Percentiles rank a stretch among this genome's conserved stretches.
Evolutionary conservation across 2,329 filamentous ascomycete genomes (phyloP).

Genomic region (Aureobasidium leucospermi): DNA sequence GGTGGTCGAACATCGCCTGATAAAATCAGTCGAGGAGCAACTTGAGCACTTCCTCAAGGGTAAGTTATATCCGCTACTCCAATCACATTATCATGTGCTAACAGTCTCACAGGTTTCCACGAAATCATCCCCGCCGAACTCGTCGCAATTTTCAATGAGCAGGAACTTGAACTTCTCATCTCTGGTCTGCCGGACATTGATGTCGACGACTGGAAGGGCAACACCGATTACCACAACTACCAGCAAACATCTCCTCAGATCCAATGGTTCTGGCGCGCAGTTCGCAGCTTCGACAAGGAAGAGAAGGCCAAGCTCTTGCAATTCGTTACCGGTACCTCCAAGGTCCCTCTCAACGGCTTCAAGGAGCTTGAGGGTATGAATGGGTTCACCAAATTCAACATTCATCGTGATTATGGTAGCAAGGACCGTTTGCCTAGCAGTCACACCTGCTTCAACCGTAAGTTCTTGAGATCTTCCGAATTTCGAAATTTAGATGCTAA

Average conservation of each 20-base stretch:
- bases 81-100: background rate
- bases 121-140: constrained; percentile 94
- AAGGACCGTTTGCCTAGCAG: constrained; percentile 93
- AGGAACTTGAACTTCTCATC: constrained; percentile 92
- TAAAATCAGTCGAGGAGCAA: constrained; percentile 87
- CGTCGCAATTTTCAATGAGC: constrained; percentile 96
- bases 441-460: constrained; percentile 99
- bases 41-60: constrained; percentile 86
- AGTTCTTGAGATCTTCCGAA: constrained; percentile 38
- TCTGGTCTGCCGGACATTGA: constrained; percentile 96
- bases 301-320: constrained; percentile 94
- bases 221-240: constrained; percentile 98
- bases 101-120: constrained; percentile 64
- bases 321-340: constrained; percentile 96
- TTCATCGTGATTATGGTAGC: constrained; percentile 94
- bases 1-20: constrained; percentile 87
- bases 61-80: constrained; percentile 27
- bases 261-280: constrained; percentile 98
- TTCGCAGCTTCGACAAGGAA: constrained; percentile 97
- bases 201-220: constrained; percentile 97
- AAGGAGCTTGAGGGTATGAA: constrained; percentile 99
- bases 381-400: constrained; percentile 95
- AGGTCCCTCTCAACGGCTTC: constrained; percentile 96
- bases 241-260: constrained; percentile 89
- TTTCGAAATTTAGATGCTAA: constrained; percentile 28